Evolutionary conservation across 2,329 filamentous ascomycete species (phyloP).

Genomic region (Aspergillus jensenii): DNA sequence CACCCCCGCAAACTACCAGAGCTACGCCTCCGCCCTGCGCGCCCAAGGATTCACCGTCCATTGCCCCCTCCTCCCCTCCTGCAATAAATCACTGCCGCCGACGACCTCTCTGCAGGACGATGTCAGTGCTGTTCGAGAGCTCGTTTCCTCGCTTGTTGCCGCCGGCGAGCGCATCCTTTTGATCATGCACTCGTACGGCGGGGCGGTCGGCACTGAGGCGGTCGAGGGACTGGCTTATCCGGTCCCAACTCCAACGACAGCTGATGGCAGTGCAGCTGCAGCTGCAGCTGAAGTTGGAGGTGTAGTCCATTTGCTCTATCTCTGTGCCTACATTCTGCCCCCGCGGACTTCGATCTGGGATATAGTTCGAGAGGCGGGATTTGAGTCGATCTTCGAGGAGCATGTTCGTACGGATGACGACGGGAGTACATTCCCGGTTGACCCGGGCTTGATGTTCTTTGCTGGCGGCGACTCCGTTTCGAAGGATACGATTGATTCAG

Average conservation of each 20-base stretch:
- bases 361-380: too few species aligned
- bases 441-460: conserved; percentile 1
- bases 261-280: too few species aligned
- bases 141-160: conserved; percentile 8
- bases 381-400: too few species aligned
- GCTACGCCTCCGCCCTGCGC: conserved; percentile 14
- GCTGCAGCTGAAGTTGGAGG: too few species aligned
- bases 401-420: too few species aligned
- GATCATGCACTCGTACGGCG: conserved; percentile 29
- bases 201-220: conserved; percentile 22
- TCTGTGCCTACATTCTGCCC: too few species aligned
- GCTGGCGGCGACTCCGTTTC: not conserved
- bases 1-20: conserved; percentile 15
- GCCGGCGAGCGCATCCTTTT: conserved; percentile 18
- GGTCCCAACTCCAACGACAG: too few species aligned
- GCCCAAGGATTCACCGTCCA: conserved; percentile 19
- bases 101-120: conserved; percentile 5
- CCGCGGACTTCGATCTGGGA: too few species aligned
- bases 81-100: conserved; percentile 12
- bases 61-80: conserved; percentile 17
- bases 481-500: not conserved
- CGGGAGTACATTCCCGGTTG: not conserved
- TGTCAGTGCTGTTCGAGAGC: too few species aligned
- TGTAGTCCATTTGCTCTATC: too few species aligned
- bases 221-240: not conserved